Evolutionary conservation across 805 yeast species (phyloP).

Genomic region (Hanseniaspora occidentalis): DNA sequence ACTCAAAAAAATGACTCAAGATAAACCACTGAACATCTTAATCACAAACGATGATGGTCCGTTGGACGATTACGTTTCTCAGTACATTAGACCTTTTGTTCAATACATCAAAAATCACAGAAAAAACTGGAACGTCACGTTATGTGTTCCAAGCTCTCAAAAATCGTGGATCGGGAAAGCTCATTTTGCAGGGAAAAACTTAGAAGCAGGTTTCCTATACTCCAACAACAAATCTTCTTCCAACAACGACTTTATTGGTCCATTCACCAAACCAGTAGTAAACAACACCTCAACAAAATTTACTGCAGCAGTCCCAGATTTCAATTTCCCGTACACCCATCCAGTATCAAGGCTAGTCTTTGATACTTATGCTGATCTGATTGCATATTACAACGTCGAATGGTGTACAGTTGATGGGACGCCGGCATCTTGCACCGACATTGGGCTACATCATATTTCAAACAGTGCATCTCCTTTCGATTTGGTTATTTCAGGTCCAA

Average conservation of each 20-base stretch:
- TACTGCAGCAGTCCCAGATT: conserved; percentile 17
- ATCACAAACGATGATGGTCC: conserved; percentile 97
- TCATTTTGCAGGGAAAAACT: conserved; percentile 68
- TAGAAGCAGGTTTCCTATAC: conserved; percentile 53
- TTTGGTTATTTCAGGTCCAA: conserved; percentile 87
- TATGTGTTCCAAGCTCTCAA: conserved; percentile 66
- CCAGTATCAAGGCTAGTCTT: conserved; percentile 3
- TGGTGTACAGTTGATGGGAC: conserved; percentile 89
- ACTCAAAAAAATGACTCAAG: conserved; percentile 2
- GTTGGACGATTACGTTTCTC: conserved; percentile 63
- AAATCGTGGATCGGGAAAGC: conserved; percentile 98
- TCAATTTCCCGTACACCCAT: conserved; percentile 16
- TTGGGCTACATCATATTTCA: conserved; percentile 67
- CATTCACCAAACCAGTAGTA: conserved; percentile 42
- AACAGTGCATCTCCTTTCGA: conserved; percentile 33
- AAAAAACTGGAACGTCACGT: conserved; percentile 79
- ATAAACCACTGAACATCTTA: conserved; percentile 30
- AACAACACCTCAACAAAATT: conserved; percentile 11
- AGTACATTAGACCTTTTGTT: conserved; percentile 73
- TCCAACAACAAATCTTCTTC: conserved; percentile 29
- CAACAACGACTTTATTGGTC: conserved; percentile 48
- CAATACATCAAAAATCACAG: conserved; percentile 41
- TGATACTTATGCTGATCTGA: conserved; percentile 10
- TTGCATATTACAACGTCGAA: conserved; percentile 37
- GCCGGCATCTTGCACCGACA: conserved; percentile 90